phyloP scores from a whole-genome alignment of 371 early-diverging fungal genomes.

The Lichtheimia ornata region DNA sequence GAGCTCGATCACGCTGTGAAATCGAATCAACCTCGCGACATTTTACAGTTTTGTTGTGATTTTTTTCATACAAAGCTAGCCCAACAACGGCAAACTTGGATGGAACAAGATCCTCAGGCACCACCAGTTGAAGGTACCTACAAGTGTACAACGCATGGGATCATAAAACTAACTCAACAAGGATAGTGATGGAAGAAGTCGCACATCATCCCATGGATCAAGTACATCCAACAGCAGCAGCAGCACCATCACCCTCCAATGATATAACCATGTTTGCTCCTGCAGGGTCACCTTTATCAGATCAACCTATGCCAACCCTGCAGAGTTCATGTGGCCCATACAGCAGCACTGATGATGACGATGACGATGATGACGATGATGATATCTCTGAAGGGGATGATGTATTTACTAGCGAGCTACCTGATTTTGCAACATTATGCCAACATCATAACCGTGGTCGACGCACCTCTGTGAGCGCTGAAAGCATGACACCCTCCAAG shows the following conservation, averaged over 20 bases:
- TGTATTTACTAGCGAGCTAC: neutral
- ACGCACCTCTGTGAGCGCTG: constrained; percentile 94
- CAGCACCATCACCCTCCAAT: neutral
- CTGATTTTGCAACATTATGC: neutral
- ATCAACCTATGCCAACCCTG: constrained; percentile 14
- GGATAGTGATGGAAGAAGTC: neutral
- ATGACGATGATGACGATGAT: constrained; percentile 31
- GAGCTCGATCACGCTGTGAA: constrained; percentile 33
- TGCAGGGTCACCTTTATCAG: constrained; percentile 14
- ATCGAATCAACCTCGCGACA: constrained; percentile 54
- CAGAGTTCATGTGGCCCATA: constrained; percentile 12
- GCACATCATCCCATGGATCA: constrained; percentile 4
- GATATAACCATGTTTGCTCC: constrained; percentile 5
- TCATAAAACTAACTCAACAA: too few species aligned
- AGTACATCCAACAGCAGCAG: neutral
- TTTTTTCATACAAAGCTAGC: constrained; percentile 71
- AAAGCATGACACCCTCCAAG: constrained; percentile 92
- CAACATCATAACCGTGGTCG: constrained; percentile 36
- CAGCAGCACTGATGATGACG: constrained; percentile 24
- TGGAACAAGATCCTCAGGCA: neutral
- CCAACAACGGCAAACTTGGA: constrained; percentile 46
- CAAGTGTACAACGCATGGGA: too few species aligned
- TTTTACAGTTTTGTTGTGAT: constrained; percentile 81
- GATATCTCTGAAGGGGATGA: constrained; percentile 6
- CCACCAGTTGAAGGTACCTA: too few species aligned